These are phyloP conservation scores for Graphium sp. DNA, from an alignment of 2,329 filamentous ascomycete genomes.

Conservation along the genomic window DNA sequence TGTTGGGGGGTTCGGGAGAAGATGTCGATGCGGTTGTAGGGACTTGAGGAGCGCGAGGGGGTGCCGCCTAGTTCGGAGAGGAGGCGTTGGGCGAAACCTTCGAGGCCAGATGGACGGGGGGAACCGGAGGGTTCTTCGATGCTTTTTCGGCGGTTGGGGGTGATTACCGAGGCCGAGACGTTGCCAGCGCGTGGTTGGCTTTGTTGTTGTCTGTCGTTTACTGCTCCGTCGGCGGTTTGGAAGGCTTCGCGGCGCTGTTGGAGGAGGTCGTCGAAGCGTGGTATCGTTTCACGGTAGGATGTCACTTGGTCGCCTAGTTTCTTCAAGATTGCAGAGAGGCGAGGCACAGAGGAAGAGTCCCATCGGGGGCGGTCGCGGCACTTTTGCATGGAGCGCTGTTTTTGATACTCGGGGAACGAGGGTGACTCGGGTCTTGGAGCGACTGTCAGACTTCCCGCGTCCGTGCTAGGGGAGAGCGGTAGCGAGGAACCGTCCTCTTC, in stretches of 20 bases:
- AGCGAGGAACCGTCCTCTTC: conserved; percentile 11
- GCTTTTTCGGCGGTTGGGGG: conserved; percentile 7
- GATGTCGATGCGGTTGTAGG: conserved; percentile 31
- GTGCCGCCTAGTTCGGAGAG: conserved; percentile 41
- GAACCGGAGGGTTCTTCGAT: conserved; percentile 18
- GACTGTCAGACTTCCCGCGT: no score
- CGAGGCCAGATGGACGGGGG: conserved; percentile 36
- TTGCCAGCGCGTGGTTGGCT: conserved; percentile 3
- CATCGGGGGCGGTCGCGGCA: conserved; percentile 37
- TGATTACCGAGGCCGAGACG: conserved; percentile 8
- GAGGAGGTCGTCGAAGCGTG: conserved; percentile 57
- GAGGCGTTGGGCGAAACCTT: conserved; percentile 45
- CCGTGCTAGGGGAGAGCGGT: not conserved
- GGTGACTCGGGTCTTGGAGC: conserved; percentile 21
- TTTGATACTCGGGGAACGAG: conserved; percentile 20
- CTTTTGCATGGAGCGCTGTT: conserved; percentile 5
- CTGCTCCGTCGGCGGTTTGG: conserved; percentile 32
- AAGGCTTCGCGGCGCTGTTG: conserved; percentile 49
- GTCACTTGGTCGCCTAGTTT: conserved; percentile 44
- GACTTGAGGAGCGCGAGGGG: conserved; percentile 30
- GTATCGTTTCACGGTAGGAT: conserved; percentile 44
- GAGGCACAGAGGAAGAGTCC: conserved; percentile 29
- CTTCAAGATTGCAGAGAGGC: conserved; percentile 40
- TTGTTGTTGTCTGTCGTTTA: conserved; percentile 7
- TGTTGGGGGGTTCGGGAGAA: conserved; percentile 3